Conservation (phyloP, 345 rosid genomes). For the Melastoma malabathricum region DNA sequence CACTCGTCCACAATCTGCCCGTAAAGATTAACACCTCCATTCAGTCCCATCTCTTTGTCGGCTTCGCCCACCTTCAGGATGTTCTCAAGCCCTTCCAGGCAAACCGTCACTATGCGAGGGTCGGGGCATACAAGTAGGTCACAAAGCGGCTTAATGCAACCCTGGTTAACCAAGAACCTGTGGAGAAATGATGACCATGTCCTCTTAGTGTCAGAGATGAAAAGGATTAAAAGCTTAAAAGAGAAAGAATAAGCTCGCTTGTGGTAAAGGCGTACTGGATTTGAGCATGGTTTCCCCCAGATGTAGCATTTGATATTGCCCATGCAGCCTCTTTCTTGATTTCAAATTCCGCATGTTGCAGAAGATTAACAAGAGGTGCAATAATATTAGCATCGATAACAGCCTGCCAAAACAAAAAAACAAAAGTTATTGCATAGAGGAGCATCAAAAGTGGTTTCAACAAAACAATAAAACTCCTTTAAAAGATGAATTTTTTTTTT, state of each 20-base stretch:
- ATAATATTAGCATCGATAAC: constrained; percentile 55
- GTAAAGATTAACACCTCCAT: constrained; percentile 37
- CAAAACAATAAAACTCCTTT: too few relatives aligned
- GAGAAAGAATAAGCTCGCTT: background rate
- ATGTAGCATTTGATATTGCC: constrained; percentile 84
- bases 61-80: constrained; percentile 76
- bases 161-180: constrained; percentile 60
- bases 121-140: constrained; percentile 71
- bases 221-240: background rate
- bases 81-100: constrained; percentile 80
- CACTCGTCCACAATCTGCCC: constrained; percentile 64
- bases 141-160: constrained; percentile 76
- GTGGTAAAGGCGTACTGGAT: constrained; percentile 37
- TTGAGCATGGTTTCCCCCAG: constrained; percentile 80
- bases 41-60: constrained; percentile 55
- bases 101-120: constrained; percentile 73
- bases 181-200: constrained; percentile 6
- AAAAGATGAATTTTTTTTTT: background rate
- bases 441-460: too few relatives aligned
- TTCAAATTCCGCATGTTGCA: constrained; percentile 71
- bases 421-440: background rate
- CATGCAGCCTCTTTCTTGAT: constrained; percentile 86
- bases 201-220: background rate
- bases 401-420: constrained; percentile 41
- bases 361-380: constrained; percentile 64